Evolutionary conservation across 176 grass and related monocot genomes (phyloP).

Genomic region (Phyllostachys edulis): DNA sequence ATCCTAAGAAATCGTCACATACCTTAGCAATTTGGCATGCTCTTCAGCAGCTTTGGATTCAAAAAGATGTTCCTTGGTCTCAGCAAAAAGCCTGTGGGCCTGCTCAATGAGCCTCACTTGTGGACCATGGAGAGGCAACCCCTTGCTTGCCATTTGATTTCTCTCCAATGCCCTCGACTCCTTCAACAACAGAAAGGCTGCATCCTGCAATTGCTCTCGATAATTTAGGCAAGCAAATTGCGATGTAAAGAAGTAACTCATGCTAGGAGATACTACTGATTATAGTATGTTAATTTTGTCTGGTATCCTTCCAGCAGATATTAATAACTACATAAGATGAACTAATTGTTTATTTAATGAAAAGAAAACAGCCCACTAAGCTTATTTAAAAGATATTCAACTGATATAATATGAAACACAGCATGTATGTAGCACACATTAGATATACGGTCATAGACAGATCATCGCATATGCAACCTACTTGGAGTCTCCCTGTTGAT

Average conservation of each 20-base stretch:
- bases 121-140: slow-evolving; percentile 76
- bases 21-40: slow-evolving; percentile 90
- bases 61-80: slow-evolving; percentile 90
- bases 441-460: slow-evolving; percentile 22
- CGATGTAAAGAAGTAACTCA: slow-evolving; percentile 11
- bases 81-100: slow-evolving; percentile 82
- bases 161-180: slow-evolving; percentile 87
- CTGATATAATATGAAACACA: slow-evolving; percentile 22
- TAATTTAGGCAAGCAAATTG: slow-evolving; percentile 20
- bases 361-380: slow-evolving; percentile 23
- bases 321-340: slow-evolving; percentile 5
- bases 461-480: slow-evolving; percentile 52
- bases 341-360: slow-evolving; percentile 16
- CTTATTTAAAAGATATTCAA: slow-evolving; percentile 10
- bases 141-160: slow-evolving; percentile 94
- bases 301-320: slow-evolving; percentile 13
- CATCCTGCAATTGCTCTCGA: slow-evolving; percentile 68
- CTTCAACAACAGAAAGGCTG: slow-evolving; percentile 90
- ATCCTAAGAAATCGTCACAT: background rate
- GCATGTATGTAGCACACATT: background rate
- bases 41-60: slow-evolving; percentile 92
- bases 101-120: slow-evolving; percentile 82
- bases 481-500: slow-evolving; percentile 79
- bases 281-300: slow-evolving; percentile 16
- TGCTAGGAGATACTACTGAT: background rate